A percentile compares a stretch with the other conserved stretches of the same genome.
phyloP scores from a whole-genome alignment of 306 rosid species.

The Mimosa bimucronata region DNA sequence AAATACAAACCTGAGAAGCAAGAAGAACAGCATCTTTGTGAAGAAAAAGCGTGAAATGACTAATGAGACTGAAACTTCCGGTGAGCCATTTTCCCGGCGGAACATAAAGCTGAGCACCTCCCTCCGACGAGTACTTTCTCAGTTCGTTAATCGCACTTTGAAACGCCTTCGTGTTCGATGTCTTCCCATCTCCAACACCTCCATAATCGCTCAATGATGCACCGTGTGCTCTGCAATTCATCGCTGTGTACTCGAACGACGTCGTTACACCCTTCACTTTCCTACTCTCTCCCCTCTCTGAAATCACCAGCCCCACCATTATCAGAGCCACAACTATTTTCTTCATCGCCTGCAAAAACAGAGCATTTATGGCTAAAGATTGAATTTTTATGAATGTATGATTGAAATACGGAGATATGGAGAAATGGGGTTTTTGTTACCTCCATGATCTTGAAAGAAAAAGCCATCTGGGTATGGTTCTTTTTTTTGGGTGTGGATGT shows the following conservation, averaged over 20 bases:
- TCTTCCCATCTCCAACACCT: slow-evolving; percentile 81
- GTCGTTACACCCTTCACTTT: slow-evolving; percentile 32
- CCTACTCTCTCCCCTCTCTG: slow-evolving; percentile 57
- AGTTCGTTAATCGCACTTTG: slow-evolving; percentile 59
- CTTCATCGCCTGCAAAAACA: slow-evolving; percentile 36
- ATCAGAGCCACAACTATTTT: slow-evolving; percentile 17
- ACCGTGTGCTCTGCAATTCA: slow-evolving; percentile 70
- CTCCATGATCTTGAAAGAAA: slow-evolving; percentile 35
- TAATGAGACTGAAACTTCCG: slow-evolving; percentile 75
- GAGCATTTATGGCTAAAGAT: background rate
- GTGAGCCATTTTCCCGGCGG: slow-evolving; percentile 91
- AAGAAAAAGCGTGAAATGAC: slow-evolving; percentile 78
- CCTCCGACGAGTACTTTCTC: slow-evolving; percentile 62
- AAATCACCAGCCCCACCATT: slow-evolving; percentile 40
- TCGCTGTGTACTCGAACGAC: slow-evolving; percentile 65
- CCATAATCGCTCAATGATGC: slow-evolving; percentile 83
- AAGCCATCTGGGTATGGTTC: slow-evolving; percentile 18
- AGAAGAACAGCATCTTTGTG: slow-evolving; percentile 80
- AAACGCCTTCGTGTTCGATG: slow-evolving; percentile 82
- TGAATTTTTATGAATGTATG: background rate
- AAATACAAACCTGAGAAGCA: slow-evolving; percentile 66
- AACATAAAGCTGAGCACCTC: slow-evolving; percentile 76
- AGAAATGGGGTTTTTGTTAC: background rate
- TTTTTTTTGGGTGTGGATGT: background rate
- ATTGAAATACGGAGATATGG: background rate